These are phyloP conservation scores for Inga leiocalycina DNA, from an alignment of 306 rosid species.

Conservation along the genomic window DNA sequence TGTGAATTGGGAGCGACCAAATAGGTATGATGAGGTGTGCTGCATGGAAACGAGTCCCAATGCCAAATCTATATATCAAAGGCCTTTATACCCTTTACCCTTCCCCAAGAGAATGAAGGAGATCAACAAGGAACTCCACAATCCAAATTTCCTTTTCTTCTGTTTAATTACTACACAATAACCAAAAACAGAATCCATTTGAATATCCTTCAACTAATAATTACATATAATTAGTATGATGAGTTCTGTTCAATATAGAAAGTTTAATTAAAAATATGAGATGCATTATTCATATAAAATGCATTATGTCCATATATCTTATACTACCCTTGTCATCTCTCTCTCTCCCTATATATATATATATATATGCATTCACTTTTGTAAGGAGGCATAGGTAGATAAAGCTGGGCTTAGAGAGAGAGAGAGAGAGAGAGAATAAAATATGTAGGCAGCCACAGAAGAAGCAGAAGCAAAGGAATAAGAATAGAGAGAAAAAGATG, in stretches of 20 bases:
- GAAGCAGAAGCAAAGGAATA: constrained; percentile 23
- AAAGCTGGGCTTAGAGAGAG: constrained; percentile 31
- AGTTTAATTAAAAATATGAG: no score
- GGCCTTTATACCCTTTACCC: background rate
- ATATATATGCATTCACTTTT: background rate
- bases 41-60: constrained; percentile 97
- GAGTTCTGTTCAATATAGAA: background rate
- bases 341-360: background rate
- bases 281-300: no score
- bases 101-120: background rate
- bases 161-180: no score
- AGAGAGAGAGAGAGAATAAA: constrained; percentile 29
- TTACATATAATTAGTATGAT: background rate
- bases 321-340: background rate
- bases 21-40: background rate
- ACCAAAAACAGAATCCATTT: background rate
- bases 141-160: background rate
- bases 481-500: constrained; percentile 60
- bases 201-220: background rate
- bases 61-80: background rate
- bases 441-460: constrained; percentile 53
- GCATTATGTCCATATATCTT: no score
- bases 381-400: background rate
- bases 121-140: background rate
- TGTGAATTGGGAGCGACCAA: background rate